Conservation (phyloP, 306 rosid genomes). For the Amphicarpaea edgeworthii region DNA sequence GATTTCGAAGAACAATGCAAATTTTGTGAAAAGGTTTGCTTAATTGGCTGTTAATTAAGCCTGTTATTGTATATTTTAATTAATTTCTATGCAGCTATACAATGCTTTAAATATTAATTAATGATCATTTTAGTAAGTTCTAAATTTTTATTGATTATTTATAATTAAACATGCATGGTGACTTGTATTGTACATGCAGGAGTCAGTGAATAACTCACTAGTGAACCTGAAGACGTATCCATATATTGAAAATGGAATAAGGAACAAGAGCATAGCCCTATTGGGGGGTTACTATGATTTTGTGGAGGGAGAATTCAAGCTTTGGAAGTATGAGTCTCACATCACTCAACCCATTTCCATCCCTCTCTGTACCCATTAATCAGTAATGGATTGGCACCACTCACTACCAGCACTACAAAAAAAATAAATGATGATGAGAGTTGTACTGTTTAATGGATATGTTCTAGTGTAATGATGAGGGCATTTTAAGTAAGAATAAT, state of each 20-base stretch:
- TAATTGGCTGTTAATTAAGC: too few relatives aligned
- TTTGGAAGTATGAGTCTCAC: conserved; percentile 54
- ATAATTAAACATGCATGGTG: neutral
- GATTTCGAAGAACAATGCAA: conserved; percentile 38
- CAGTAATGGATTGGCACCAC: neutral
- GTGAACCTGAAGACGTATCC: conserved; percentile 61
- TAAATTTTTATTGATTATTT: neutral
- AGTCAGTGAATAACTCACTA: conserved; percentile 69
- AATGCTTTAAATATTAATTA: neutral
- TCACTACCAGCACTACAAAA: neutral
- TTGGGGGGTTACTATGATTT: conserved; percentile 73
- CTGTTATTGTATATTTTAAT: too few relatives aligned
- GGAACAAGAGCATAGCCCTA: conserved; percentile 38
- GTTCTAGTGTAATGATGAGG: too few relatives aligned
- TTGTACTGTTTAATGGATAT: neutral
- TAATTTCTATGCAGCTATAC: neutral
- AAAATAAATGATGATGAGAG: too few relatives aligned
- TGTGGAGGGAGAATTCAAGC: conserved; percentile 59
- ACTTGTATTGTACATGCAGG: conserved; percentile 49
- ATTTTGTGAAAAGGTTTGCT: conserved; percentile 58
- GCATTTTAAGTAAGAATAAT: too few relatives aligned
- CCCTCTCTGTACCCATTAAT: conserved; percentile 26
- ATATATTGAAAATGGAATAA: conserved; percentile 49
- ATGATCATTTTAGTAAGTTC: neutral
- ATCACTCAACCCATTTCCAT: conserved; percentile 44